A percentile compares a stretch with the other conserved stretches of the same genome.
phyloP scores from a whole-genome alignment of 2,329 filamentous ascomycete genomes.

The Colletotrichum sp. region DNA sequence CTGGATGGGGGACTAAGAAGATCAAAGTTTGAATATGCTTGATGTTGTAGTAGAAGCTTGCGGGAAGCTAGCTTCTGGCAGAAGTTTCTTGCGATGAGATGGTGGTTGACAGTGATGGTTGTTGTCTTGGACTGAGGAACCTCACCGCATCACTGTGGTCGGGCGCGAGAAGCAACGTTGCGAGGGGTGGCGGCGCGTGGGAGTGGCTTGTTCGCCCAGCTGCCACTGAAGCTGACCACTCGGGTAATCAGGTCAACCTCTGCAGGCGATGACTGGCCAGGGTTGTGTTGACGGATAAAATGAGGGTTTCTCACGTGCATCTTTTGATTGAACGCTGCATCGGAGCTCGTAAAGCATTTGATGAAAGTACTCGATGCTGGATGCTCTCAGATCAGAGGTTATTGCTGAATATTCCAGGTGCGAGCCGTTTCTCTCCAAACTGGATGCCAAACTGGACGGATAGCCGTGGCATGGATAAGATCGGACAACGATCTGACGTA shows the following conservation, averaged over 20 bases:
- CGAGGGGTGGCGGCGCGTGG: background rate
- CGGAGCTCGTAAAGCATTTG: background rate
- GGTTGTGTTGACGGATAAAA: background rate
- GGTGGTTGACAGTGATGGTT: background rate
- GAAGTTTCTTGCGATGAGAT: background rate
- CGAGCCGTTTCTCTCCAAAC: background rate
- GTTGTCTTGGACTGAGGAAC: background rate
- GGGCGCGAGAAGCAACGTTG: background rate
- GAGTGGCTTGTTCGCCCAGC: background rate
- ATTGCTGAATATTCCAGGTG: background rate
- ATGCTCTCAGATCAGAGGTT: background rate
- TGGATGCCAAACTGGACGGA: background rate
- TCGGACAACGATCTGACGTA: background rate
- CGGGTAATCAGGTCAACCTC: background rate
- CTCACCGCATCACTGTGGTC: background rate
- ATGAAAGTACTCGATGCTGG: background rate
- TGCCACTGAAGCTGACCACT: background rate
- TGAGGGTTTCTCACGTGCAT: background rate
- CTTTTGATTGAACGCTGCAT: background rate
- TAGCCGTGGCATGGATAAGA: background rate
- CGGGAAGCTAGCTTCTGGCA: background rate
- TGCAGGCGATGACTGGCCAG: background rate
- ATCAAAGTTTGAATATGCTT: background rate
- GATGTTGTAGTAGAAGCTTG: background rate
- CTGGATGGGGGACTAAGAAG: background rate